Base-by-base conservation (phyloP, 1,284 basidiomycete genomes). In the Trametes pubescens region DNA sequence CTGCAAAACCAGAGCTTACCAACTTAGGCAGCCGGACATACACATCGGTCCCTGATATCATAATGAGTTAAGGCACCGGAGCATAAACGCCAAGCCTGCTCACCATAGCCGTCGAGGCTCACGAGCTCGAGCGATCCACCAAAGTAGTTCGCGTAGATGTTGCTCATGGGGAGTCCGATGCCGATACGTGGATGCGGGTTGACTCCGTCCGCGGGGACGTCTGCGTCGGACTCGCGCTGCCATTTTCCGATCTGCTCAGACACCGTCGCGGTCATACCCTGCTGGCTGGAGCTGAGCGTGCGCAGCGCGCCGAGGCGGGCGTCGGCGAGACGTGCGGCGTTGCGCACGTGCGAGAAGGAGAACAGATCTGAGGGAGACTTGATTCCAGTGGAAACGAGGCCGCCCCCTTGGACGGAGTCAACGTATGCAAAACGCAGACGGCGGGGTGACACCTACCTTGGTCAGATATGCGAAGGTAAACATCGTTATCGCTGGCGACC, bases 81-180 rank as follows among this genome's bases (percentile, higher is more conserved):
- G 46, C 21, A 48, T 11, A 21, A 37, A 3, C 13, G 32, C 14
- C 6, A 13, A 32, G 29, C 14, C 10, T n/a, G 75, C 84, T 67
- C 75, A 91, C 92, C 92, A 85, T 90, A 94, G 60, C 93, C 92
- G 72, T 95, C 91, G 71, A 95, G 72, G 24, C 92, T 91, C 16
- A 94, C 85, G n/a, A 95, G 78, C 65, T 93, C 89, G 51, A 95
- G 74, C 4, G 89, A 91, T 2, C 93, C 93, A 32, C 94, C 94
- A 69, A 92, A 92, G 75, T 93, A 93, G 86, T 87, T 92, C 64
- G 93, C 88, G 75, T 88, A 94, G 51, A 94, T 93, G 69, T 92
- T 91, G 74, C 92, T 92, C 90, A 94, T 92, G 0, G 92, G 92
- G 21, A 94, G 77, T 11, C 92, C 92, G 60, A 94, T 89, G 1